phyloP scores from a whole-genome alignment of 2,329 filamentous ascomycete genomes.

The Botrytis porri region DNA sequence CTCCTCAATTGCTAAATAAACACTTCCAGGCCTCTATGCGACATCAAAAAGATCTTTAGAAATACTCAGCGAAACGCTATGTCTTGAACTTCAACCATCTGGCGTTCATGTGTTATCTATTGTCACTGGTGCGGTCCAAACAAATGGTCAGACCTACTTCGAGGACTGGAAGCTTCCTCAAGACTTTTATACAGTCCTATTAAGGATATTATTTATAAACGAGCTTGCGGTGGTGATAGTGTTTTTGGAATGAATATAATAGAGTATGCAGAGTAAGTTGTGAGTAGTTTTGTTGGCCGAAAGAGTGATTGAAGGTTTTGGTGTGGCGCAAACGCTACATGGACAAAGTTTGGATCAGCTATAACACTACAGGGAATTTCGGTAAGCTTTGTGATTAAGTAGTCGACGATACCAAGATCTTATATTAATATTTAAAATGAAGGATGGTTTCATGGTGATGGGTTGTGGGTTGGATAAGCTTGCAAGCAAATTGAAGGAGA shows the following conservation, averaged over 20 bases:
- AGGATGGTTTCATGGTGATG: not conserved
- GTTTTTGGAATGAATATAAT: not conserved
- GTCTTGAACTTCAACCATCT: slow-evolving; percentile 13
- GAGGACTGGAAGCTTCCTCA: not conserved
- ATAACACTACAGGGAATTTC: not conserved
- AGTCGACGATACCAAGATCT: not conserved
- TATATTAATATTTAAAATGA: not conserved
- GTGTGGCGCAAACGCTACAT: not conserved
- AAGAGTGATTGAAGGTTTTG: not conserved
- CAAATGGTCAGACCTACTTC: slow-evolving; percentile 10
- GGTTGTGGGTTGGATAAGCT: not conserved
- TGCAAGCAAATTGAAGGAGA: not conserved
- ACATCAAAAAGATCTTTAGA: slow-evolving; percentile 18
- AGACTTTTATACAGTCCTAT: not conserved
- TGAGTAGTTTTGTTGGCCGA: not conserved
- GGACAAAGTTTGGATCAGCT: not conserved
- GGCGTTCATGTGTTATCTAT: slow-evolving; percentile 21
- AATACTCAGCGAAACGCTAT: not conserved
- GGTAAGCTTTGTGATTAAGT: not conserved
- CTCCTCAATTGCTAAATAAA: slow-evolving; percentile 18
- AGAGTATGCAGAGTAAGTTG: slow-evolving; percentile 6
- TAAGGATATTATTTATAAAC: not conserved
- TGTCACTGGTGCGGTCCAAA: slow-evolving; percentile 9
- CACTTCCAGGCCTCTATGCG: slow-evolving; percentile 26
- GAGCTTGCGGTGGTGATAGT: not conserved